Evolutionary conservation across 192 early-diverging fungal genomes (phyloP), one percentile per base, ranked within the genome.

Genomic region (Umbelopsis sp.): DNA sequence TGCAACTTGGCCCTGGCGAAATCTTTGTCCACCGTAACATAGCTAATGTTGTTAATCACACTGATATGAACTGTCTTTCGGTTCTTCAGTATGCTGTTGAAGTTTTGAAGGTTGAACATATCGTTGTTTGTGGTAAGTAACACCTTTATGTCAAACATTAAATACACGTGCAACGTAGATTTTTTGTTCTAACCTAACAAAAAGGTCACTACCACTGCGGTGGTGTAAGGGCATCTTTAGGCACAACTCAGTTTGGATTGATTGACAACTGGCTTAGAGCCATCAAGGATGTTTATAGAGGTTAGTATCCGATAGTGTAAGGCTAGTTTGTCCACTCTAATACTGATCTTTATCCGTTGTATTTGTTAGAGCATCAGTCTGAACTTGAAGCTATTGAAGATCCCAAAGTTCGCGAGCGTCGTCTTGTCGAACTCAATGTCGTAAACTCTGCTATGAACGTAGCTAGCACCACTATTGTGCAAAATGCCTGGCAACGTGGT

Each of bases 21-120:
- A 83, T 98, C 38, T 99, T 99, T 81, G 93, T 97, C 12, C 96
- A 97, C 83, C 88, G 97, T 74, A 99, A 98, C 85, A 97, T 99
- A 68, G 97, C 96, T 73, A 98, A 98, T 83, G 90, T 93, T 45
- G 88, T 98, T 31, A 82, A 81, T 6, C 87, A 90, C 78, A 86
- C 90, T 29, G 97, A 99, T 79, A 74, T 95, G 73, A 95, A 88
- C 73, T 83, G 82, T 41, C 84, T 94, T 8, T 92, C 91, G 7
- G 96, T 97, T 43, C 85, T 99, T 51, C 92, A 98, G 81, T 99
- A 95, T 69, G 94, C 96, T 24, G 95, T 99, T 65, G 90, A 95
- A 54, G 86, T 91, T 44, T 88, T 99, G 68, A 91, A 92, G 76
- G 95, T 99, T 68, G 88, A 96, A 74, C 94, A 99, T 73, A 84